These are phyloP conservation scores for Gymnopilus junonius DNA, from an alignment of 768 basidiomycete genomes.

Conservation along the genomic window DNA sequence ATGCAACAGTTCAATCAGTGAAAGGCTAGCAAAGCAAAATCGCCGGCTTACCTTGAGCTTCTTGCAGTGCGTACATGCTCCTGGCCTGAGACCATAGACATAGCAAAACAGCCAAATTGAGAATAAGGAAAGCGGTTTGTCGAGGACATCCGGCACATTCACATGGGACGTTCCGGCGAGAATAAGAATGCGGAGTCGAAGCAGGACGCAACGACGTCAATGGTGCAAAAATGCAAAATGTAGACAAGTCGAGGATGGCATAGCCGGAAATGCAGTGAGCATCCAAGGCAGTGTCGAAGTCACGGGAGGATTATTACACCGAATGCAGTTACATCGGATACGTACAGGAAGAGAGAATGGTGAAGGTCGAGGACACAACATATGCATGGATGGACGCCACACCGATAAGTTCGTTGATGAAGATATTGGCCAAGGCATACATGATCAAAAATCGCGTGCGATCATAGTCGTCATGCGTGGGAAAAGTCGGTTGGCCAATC, in stretches of 20 bases:
- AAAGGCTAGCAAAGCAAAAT: conserved; percentile 10
- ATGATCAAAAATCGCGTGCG: neutral
- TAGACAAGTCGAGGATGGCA: conserved; percentile 5
- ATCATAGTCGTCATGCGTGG: neutral
- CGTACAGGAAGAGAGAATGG: neutral
- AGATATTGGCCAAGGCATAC: neutral
- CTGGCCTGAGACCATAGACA: conserved; percentile 51
- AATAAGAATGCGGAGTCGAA: conserved; percentile 11
- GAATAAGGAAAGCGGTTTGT: neutral
- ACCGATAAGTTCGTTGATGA: neutral
- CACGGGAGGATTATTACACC: conserved; percentile 13
- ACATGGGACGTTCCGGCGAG: conserved; percentile 9
- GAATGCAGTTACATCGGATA: neutral
- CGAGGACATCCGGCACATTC: conserved; percentile 2
- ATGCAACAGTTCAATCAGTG: neutral
- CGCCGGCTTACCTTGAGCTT: conserved; percentile 72
- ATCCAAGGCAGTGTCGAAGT: conserved; percentile 18
- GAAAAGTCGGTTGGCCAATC: conserved; percentile 2
- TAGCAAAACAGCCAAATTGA: neutral
- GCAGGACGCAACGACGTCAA: conserved; percentile 4
- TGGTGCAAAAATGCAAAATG: conserved; percentile 2
- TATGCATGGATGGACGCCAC: neutral
- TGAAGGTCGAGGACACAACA: neutral
- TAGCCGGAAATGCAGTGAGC: conserved; percentile 12
- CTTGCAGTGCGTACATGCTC: conserved; percentile 87